Conservation (phyloP, 2,329 filamentous ascomycete genomes). For the Cladosporium sp. region DNA sequence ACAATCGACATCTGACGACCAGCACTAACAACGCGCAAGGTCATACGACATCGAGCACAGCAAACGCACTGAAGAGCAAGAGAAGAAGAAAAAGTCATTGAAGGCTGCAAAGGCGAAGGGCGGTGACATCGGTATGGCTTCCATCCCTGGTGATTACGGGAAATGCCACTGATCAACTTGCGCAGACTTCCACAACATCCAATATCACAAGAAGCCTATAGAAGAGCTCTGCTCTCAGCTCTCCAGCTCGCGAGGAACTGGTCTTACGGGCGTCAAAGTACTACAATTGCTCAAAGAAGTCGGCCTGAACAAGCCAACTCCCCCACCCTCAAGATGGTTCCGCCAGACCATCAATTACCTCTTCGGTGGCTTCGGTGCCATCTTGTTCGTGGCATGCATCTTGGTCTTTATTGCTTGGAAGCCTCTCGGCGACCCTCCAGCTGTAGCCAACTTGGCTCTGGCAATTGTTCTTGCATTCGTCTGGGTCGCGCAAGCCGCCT, state of each 20-base stretch:
- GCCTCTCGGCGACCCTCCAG: conserved; percentile 68
- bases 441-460: conserved; percentile 65
- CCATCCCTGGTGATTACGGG: too few species aligned
- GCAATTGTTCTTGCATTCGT: conserved; percentile 69
- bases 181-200: conserved; percentile 44
- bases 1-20: neutral
- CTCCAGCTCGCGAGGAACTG: conserved; percentile 51
- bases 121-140: conserved; percentile 29
- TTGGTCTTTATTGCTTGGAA: conserved; percentile 75
- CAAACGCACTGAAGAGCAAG: conserved; percentile 27
- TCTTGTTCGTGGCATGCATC: conserved; percentile 64
- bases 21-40: conserved; percentile 7
- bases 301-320: conserved; percentile 64
- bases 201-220: conserved; percentile 62
- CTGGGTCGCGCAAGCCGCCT: conserved; percentile 54
- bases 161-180: conserved; percentile 6
- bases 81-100: conserved; percentile 25
- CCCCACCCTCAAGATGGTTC: conserved; percentile 58
- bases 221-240: conserved; percentile 59
- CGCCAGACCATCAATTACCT: conserved; percentile 64
- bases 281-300: conserved; percentile 54
- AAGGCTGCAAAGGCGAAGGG: conserved; percentile 34
- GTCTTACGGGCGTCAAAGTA: conserved; percentile 58
- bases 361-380: conserved; percentile 71
- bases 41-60: conserved; percentile 41